Evolutionary conservation across 176 grass and related monocot species (phyloP).

Genomic region (Rhynchospora breviuscula): DNA sequence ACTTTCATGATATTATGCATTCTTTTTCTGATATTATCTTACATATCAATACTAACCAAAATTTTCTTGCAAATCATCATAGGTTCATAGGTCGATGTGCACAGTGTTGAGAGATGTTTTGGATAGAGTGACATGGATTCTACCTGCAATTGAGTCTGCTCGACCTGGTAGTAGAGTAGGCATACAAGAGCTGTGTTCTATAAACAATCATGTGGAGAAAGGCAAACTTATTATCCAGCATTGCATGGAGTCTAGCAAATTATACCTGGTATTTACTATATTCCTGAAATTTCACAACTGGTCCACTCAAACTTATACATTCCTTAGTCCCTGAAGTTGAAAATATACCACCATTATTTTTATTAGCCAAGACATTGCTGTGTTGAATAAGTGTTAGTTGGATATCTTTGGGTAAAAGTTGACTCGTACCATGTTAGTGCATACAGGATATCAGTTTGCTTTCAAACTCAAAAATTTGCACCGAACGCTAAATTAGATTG

Average conservation of each 20-base stretch:
- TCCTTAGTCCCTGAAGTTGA: background rate
- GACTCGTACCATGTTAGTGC: background rate
- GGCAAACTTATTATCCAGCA: slow-evolving; percentile 59
- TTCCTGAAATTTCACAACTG: background rate
- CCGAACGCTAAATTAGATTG: background rate
- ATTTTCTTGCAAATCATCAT: slow-evolving; percentile 20
- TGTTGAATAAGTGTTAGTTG: background rate
- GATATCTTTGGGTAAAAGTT: background rate
- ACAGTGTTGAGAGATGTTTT: slow-evolving; percentile 60
- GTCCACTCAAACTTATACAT: background rate
- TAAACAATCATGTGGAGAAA: slow-evolving; percentile 81
- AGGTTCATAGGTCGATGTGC: slow-evolving; percentile 71
- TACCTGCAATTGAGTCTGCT: slow-evolving; percentile 83
- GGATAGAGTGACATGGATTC: slow-evolving; percentile 63
- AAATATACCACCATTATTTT: background rate
- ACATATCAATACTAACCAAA: background rate
- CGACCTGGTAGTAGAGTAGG: slow-evolving; percentile 68
- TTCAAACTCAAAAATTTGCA: background rate
- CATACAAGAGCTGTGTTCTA: slow-evolving; percentile 77
- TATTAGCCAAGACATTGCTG: background rate
- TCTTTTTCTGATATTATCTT: background rate
- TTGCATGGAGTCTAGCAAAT: slow-evolving; percentile 71
- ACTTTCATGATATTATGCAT: background rate
- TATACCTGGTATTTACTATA: slow-evolving; percentile 73
- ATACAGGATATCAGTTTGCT: background rate